These are phyloP conservation scores for Lablab purpureus DNA, from an alignment of 306 rosid species.

Conservation along the genomic window DNA sequence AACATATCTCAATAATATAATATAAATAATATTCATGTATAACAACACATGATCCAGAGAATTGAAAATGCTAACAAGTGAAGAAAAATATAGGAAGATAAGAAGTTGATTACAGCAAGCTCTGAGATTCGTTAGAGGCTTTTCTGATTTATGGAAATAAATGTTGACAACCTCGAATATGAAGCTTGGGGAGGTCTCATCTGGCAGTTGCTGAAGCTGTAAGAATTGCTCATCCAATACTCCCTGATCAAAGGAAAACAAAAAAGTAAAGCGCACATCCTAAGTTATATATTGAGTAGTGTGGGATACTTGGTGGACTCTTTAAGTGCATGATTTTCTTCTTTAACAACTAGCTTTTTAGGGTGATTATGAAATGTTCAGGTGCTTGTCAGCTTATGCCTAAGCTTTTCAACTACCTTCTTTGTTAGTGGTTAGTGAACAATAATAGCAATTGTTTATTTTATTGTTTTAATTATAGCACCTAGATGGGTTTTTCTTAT, in stretches of 20 bases:
- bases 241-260: constrained; percentile 51
- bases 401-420: constrained; percentile 10
- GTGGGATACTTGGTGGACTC: no score
- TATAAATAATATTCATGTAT: no score
- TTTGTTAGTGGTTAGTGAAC: constrained; percentile 7
- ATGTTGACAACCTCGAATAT: constrained; percentile 92
- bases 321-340: no score
- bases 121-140: constrained; percentile 80
- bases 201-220: constrained; percentile 93
- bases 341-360: no score
- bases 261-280: no score
- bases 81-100: background rate
- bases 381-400: background rate
- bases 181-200: constrained; percentile 88
- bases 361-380: no score
- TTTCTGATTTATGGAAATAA: constrained; percentile 93
- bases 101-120: constrained; percentile 56
- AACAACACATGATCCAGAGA: background rate
- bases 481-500: constrained; percentile 33
- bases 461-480: constrained; percentile 10
- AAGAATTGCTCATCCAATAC: constrained; percentile 93
- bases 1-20: no score
- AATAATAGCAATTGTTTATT: constrained; percentile 10
- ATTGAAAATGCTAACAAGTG: background rate
- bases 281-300: no score